Evolutionary conservation across 1,284 basidiomycete species (phyloP).

Genomic region (Apiotrichum montevideense): DNA sequence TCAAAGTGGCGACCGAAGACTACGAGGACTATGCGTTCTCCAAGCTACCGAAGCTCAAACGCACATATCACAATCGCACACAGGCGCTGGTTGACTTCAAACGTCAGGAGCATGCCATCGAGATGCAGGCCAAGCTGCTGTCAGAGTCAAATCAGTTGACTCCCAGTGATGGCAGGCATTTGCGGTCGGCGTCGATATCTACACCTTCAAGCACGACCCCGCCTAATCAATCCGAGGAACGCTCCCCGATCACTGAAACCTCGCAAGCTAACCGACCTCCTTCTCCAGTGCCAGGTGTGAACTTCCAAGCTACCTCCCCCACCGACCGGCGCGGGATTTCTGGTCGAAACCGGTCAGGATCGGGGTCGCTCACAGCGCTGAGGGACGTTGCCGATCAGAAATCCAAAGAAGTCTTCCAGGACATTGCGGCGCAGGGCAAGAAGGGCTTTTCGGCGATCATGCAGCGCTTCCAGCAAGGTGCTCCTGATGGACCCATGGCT

Average conservation of each 20-base stretch:
- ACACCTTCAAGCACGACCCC: background rate
- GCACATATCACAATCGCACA: conserved; percentile 69
- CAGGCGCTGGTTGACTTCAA: conserved; percentile 62
- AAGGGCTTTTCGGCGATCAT: conserved; percentile 45
- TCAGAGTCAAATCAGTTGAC: conserved; percentile 20
- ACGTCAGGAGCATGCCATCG: conserved; percentile 43
- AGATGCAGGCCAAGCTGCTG: conserved; percentile 43
- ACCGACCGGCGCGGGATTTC: background rate
- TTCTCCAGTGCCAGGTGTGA: background rate
- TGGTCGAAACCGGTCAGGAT: conserved; percentile 25
- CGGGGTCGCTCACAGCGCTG: conserved; percentile 8
- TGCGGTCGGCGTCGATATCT: background rate
- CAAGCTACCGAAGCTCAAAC: conserved; percentile 67
- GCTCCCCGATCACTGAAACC: background rate
- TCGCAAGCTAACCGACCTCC: no score
- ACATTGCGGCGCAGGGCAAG: conserved; percentile 43
- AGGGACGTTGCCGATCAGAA: conserved; percentile 18
- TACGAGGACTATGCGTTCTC: conserved; percentile 74
- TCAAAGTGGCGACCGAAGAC: conserved; percentile 64
- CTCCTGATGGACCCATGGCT: background rate
- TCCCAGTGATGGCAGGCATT: no score
- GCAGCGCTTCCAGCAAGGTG: conserved; percentile 35
- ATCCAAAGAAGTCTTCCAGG: conserved; percentile 43
- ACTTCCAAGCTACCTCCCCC: background rate
- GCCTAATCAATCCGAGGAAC: background rate